phyloP scores from a whole-genome alignment of 257 asterid genomes.

The Penstemon barbatus region DNA sequence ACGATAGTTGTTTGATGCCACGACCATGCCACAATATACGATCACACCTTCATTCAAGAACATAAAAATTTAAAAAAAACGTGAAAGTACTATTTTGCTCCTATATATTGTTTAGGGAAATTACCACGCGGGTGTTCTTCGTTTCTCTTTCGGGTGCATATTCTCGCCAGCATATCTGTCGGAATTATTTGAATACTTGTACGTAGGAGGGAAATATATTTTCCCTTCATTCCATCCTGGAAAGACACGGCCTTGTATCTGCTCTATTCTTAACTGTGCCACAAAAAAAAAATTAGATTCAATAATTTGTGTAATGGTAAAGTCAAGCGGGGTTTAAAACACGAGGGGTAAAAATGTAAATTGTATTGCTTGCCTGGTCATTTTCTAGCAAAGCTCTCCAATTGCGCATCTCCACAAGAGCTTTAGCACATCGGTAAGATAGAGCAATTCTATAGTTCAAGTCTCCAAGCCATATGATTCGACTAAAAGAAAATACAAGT shows the following conservation, averaged over 20 bases:
- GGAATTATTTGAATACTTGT: constrained; percentile 82
- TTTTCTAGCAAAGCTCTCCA: constrained; percentile 94
- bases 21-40: constrained; percentile 91
- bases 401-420: constrained; percentile 95
- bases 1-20: constrained; percentile 87
- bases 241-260: constrained; percentile 71
- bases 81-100: too few species aligned
- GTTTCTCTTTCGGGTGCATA: constrained; percentile 73
- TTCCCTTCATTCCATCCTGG: constrained; percentile 87
- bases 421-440: constrained; percentile 88
- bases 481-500: constrained; percentile 49
- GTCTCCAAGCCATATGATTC: constrained; percentile 97
- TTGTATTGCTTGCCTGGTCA: constrained; percentile 68
- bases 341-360: background rate
- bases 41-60: constrained; percentile 76
- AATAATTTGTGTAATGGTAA: background rate
- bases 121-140: constrained; percentile 96
- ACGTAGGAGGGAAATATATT: constrained; percentile 90
- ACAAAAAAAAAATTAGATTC: constrained; percentile 8
- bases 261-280: constrained; percentile 79
- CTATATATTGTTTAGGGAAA: background rate
- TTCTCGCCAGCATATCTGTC: constrained; percentile 86
- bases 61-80: background rate
- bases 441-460: constrained; percentile 86
- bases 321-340: background rate